Percentiles rank a stretch among this genome's conserved stretches.
Conservation (phyloP, 2,329 filamentous ascomycete species). For the Fusarium cicatricum region DNA sequence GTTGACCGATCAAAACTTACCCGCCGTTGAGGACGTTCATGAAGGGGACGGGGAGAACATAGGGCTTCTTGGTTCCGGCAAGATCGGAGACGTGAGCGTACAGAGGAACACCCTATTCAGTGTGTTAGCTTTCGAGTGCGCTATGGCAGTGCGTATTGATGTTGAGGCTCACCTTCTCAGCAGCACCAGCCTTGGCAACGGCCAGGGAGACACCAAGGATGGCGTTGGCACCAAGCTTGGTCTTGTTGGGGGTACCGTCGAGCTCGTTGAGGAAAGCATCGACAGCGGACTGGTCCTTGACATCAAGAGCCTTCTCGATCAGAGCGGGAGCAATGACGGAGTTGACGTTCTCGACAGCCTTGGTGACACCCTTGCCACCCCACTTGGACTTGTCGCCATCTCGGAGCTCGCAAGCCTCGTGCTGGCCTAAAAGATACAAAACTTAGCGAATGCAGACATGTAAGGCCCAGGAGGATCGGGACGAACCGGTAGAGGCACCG, state of each 20-base stretch:
- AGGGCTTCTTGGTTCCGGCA: conserved; percentile 90
- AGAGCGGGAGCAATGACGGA: conserved; percentile 79
- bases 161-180: conserved; percentile 71
- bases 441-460: conserved; percentile 38
- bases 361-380: conserved; percentile 86
- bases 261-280: conserved; percentile 87
- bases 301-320: conserved; percentile 83
- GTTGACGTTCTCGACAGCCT: conserved; percentile 89
- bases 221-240: conserved; percentile 86
- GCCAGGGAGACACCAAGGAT: conserved; percentile 87
- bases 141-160: conserved; percentile 1
- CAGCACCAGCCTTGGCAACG: conserved; percentile 87
- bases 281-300: conserved; percentile 85
- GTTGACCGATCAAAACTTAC: conserved; percentile 45
- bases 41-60: conserved; percentile 89
- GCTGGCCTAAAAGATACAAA: conserved; percentile 69
- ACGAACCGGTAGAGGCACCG: conserved; percentile 89
- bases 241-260: conserved; percentile 87
- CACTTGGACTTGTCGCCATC: conserved; percentile 89
- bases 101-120: conserved; percentile 73
- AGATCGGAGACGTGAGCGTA: conserved; percentile 90
- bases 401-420: conserved; percentile 91
- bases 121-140: conserved; percentile 21
- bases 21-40: conserved; percentile 91
- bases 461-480: conserved; percentile 38